Evolutionary conservation across 768 basidiomycete species (phyloP), one percentile per base, ranked within the genome.

Genomic region (Tricholoma hemisulphureum): DNA sequence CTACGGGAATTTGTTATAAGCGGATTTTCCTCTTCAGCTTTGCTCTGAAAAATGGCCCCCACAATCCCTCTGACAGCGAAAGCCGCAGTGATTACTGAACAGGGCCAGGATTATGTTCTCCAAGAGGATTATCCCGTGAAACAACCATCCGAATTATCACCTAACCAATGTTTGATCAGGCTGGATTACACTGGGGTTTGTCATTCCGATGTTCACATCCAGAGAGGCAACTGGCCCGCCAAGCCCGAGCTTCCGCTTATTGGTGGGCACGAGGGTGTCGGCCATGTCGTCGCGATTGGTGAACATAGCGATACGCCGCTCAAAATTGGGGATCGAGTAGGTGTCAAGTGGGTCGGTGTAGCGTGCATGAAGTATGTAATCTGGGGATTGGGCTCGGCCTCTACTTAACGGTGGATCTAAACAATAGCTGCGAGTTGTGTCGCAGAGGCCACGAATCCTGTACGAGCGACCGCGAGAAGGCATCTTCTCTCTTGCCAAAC

Each of bases 261-360:
- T 52, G 89, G 87, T 11, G 89, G 92, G 0, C 91, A 93, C 70
- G 87, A 92, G 71, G 92, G 91, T 35, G 84, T 91, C 21, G 91
- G 92, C 5, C 74, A 76, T 41, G 73, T 95, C 45, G 87, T 93
- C 18, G 92, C 91, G 26, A 88, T 95, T 64, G 92, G 84, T 6
- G 80, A 77, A 7, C 74, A 86, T 66, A 84, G 85, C 1, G 58
- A 61, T 58, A 71, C 50, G 16, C 76, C 37, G 65, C 76, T 90
- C 55, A 84, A 88, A 65, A 61, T 91, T 26, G 91, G 91, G 20
- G 88, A 91, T 59, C 77, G 87, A 9, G 90, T 92, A 34, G 91
- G 91, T 3, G 76, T 92, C 70, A 93, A 93, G 69, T 89, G 87
- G 86, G 73, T 85, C 74, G 66, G 69, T 0, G 70, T 69, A 43